Base-by-base conservation (phyloP, 2,329 filamentous ascomycete genomes). In the Aaosphaeria pasadenensis region DNA sequence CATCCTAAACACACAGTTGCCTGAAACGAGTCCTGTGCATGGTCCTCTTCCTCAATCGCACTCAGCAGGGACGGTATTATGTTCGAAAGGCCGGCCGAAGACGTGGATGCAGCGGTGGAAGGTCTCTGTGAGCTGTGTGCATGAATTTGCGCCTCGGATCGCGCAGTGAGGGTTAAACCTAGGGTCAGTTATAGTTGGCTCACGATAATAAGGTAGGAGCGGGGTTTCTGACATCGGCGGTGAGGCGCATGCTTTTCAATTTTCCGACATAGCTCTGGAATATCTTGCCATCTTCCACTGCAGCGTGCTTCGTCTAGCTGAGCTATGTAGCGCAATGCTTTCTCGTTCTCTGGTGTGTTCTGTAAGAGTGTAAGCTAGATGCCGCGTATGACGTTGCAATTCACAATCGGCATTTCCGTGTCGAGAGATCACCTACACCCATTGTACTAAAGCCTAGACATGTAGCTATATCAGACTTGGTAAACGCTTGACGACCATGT, bases 191-290 rank as follows among this genome's bases (percentile, higher is more conserved):
- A 13, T 2, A 17, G 9, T 24, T 11, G 39, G 24, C 9, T 36
- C 7, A n/a, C 33, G 24, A 40, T 40, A 7, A 7, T 40, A 40
- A 17, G 39, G 33, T 36, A 13, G 54, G 33, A 36, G 33, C n/a
- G 46, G 46, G 47, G 45, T 46, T 52, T 67, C 83, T 61, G 86
- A 96, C 92, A 96, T 72, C 83, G 82, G 70, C 89, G 83, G 52
- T 88, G 83, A 38, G 91, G 87, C 60, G 91, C 89, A 80, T 99
- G 92, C 72, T 99, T 97, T 64, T 87, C 88, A 63, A 97, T 82
- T 74, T 99, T 99, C 69, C 92, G 85, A 62, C 94, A 86, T 54
- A 95, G 81, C 74, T 97, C 92, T 29, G 89, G 89, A 30, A 97
- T 81, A 30, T 88, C 84, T 57, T 84, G 79, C 94, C 94, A 99